phyloP scores from a whole-genome alignment of 2,329 filamentous ascomycete genomes.

The Trichocomaceae sp. region DNA sequence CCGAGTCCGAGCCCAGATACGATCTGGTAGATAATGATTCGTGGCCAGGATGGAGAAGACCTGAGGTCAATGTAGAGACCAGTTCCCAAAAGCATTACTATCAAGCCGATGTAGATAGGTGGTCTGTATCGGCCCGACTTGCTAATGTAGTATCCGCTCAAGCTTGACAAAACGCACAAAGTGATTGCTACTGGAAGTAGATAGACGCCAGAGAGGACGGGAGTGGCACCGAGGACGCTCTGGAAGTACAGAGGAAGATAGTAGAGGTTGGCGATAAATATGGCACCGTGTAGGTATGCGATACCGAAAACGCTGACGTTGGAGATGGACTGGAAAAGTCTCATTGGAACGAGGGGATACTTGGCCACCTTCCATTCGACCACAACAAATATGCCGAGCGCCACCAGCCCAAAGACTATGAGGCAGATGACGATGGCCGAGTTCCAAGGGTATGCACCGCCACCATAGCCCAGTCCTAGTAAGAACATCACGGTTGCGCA shows the following conservation, averaged over 20 bases:
- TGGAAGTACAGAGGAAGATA: constrained; percentile 5
- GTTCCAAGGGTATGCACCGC: constrained; percentile 52
- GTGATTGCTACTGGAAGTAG: constrained; percentile 2
- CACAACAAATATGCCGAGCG: constrained; percentile 23
- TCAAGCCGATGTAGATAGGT: neutral
- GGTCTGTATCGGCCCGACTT: neutral
- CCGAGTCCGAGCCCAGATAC: neutral
- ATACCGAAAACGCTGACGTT: constrained; percentile 1
- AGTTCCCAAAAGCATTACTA: neutral
- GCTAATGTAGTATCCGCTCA: neutral
- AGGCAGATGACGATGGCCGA: constrained; percentile 51
- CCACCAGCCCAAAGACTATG: constrained; percentile 43
- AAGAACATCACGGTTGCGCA: constrained; percentile 42
- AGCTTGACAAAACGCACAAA: neutral
- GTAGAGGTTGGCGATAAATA: constrained; percentile 4
- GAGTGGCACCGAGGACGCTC: neutral
- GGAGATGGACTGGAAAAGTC: constrained; percentile 41
- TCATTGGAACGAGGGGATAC: constrained; percentile 31
- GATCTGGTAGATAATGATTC: neutral
- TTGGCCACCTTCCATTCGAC: constrained; percentile 32
- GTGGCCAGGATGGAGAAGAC: neutral
- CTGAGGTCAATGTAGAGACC: neutral
- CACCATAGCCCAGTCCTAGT: constrained; percentile 54
- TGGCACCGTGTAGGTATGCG: constrained; percentile 4
- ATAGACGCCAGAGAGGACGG: constrained; percentile 3